A percentile compares a stretch with the other conserved stretches of the same genome.
These are phyloP conservation scores for Globisporangium ultimum DNA, from an alignment of 352 stramenopile species.

Conservation along the genomic window DNA sequence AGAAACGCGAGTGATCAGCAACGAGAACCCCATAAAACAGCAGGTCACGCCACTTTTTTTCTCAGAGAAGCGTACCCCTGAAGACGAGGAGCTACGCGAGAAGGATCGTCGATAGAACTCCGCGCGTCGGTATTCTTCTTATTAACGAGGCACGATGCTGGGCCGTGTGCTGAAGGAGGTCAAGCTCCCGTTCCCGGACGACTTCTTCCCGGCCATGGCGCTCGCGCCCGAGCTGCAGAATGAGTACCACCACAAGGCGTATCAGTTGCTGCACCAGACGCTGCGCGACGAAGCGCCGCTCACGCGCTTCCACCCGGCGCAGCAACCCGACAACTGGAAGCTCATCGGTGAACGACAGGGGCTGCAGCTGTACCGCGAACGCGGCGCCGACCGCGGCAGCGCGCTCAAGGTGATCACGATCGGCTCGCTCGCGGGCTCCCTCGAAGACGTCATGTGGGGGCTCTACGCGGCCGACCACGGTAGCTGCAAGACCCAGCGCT, in stretches of 20 bases:
- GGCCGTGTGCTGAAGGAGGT: slow-evolving; percentile 59
- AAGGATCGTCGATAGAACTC: no score
- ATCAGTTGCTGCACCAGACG: slow-evolving; percentile 31
- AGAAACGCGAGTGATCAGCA: no score
- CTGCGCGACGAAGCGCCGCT: slow-evolving; percentile 39
- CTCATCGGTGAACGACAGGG: slow-evolving; percentile 45
- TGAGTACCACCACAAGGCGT: slow-evolving; percentile 32
- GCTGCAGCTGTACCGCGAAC: slow-evolving; percentile 56
- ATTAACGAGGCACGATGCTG: slow-evolving; percentile 29
- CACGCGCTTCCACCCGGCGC: slow-evolving; percentile 48
- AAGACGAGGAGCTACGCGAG: no score
- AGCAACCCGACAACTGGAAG: slow-evolving; percentile 57
- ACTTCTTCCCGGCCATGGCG: slow-evolving; percentile 56
- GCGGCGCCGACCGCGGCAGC: slow-evolving; percentile 44
- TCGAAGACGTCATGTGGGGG: slow-evolving; percentile 63
- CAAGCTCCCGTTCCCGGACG: slow-evolving; percentile 56
- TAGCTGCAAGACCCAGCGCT: slow-evolving; percentile 53
- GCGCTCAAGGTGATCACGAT: slow-evolving; percentile 46
- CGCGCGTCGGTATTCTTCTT: no score
- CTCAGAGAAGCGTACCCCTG: no score
- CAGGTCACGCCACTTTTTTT: no score
- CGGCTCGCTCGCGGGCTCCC: slow-evolving; percentile 41
- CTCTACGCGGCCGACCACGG: slow-evolving; percentile 46
- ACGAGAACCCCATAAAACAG: no score
- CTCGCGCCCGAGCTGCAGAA: slow-evolving; percentile 30